Evolutionary conservation across 148 eudicot genomes (phyloP), one percentile per base, ranked within the genome.

Genomic region (Cornus suecica): DNA sequence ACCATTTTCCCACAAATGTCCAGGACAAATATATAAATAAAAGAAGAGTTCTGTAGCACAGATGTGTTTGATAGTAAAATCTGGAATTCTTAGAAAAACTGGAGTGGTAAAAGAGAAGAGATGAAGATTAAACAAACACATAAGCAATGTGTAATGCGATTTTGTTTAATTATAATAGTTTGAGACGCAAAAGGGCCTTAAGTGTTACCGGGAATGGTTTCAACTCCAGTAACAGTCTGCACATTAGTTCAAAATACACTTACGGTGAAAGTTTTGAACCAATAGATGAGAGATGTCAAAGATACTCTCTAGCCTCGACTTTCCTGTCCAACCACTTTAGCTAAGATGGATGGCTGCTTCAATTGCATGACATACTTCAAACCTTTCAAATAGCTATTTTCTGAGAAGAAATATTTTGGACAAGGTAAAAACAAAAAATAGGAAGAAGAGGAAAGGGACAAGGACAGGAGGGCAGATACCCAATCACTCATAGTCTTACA

Each of bases 341-440:
- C 27, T n/a, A 48, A 22, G 62, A 65, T 24, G 25, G 37, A 52
- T 22, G 66, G 29, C 29, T 28, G 70, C 77, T 20, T 56, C 68
- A 62, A 25, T 37, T 28, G 10, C 52, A 61, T 18, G 66, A 56
- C 52, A 37, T 24, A 74, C 58, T 14, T 30, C 77, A 74, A 25
- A 42, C 51, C 41, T 74, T 63, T 32, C 66, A 31, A 60, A 61
- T 24, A 1, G 18, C 32, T 60, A 58, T 11, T 34, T 26, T 0
- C 13, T 9, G 58, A 14, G 15, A n/a, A 9, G n/a, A 10, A 72
- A 31, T 28, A 10, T 30, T 0, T 20, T 22, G 11, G 25, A 56
- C n/a, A 4, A 22, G 10, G n/a, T 16, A 56, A 14, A 16, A 56
- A 56, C 54, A 28, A 29, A 62, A 32, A 1, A 32, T 22, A 27